These are phyloP conservation scores for Fusarium papillatum DNA, from an alignment of 2,329 filamentous ascomycete species.

Conservation along the genomic window DNA sequence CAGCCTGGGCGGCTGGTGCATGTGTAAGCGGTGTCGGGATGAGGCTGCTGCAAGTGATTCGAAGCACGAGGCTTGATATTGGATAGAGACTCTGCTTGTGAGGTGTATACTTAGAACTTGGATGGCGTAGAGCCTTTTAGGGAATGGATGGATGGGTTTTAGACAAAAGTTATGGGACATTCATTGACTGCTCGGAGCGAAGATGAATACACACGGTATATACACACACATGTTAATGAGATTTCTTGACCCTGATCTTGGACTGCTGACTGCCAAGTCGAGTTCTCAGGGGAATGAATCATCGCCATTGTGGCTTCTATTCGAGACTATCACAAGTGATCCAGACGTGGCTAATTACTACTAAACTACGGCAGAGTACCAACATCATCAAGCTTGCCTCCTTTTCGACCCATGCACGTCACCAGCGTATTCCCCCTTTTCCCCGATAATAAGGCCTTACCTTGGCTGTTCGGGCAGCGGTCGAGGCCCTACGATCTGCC, in stretches of 20 bases:
- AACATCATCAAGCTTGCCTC: background rate
- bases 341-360: background rate
- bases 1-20: slow-evolving; percentile 89
- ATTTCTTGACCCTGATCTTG: background rate
- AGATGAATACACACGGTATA: slow-evolving; percentile 2
- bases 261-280: background rate
- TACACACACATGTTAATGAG: background rate
- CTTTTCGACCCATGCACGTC: background rate
- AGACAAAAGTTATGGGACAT: slow-evolving; percentile 26
- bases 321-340: background rate
- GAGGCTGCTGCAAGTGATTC: slow-evolving; percentile 65
- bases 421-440: slow-evolving; percentile 3
- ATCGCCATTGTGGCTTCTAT: background rate
- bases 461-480: slow-evolving; percentile 67
- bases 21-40: slow-evolving; percentile 84
- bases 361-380: background rate
- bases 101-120: slow-evolving; percentile 11
- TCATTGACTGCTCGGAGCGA: slow-evolving; percentile 7
- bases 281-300: background rate
- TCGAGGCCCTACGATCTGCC: slow-evolving; percentile 85
- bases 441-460: slow-evolving; percentile 24
- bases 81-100: background rate
- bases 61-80: slow-evolving; percentile 17
- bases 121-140: slow-evolving; percentile 19
- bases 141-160: slow-evolving; percentile 10